Evolutionary conservation across 2,329 filamentous ascomycete species (phyloP).

Genomic region (Nigrograna mackinnonii): DNA sequence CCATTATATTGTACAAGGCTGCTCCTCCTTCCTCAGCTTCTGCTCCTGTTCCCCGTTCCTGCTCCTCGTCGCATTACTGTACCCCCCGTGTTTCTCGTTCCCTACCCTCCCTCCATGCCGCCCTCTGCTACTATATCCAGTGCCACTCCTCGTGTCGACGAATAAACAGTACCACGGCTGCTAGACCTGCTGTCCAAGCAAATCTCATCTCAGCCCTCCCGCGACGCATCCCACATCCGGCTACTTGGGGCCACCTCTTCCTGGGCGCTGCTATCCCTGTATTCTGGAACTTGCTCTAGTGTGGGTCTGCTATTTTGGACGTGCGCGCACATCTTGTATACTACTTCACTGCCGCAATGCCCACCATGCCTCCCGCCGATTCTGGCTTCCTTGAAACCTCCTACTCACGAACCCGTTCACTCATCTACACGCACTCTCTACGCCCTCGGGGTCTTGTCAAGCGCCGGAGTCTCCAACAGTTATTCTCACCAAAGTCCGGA

Average conservation of each 20-base stretch:
- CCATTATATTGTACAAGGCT: not conserved
- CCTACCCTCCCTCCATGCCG: not conserved
- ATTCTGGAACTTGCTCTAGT: not conserved
- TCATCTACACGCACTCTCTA: constrained; percentile 3
- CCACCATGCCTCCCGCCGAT: constrained; percentile 15
- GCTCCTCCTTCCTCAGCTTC: not conserved
- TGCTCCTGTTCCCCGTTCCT: not conserved
- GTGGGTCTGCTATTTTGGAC: not conserved
- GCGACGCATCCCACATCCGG: not conserved
- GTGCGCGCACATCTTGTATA: not conserved
- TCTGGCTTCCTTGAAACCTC: constrained; percentile 17
- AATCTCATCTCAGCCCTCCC: constrained; percentile 7
- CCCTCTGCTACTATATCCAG: not conserved
- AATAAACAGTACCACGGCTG: not conserved
- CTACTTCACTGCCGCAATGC: not conserved
- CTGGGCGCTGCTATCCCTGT: not conserved
- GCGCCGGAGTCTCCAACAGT: constrained; percentile 61
- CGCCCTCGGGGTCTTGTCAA: constrained; percentile 6
- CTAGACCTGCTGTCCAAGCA: constrained; percentile 1
- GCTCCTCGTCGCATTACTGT: too few relatives aligned
- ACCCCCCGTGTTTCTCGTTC: not conserved
- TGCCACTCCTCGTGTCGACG: not conserved
- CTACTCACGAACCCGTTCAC: constrained; percentile 10
- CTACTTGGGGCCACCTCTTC: not conserved
- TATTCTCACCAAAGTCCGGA: constrained; percentile 50